phyloP scores from a whole-genome alignment of 179 eudicot species.

The Corrigiola litoralis region DNA sequence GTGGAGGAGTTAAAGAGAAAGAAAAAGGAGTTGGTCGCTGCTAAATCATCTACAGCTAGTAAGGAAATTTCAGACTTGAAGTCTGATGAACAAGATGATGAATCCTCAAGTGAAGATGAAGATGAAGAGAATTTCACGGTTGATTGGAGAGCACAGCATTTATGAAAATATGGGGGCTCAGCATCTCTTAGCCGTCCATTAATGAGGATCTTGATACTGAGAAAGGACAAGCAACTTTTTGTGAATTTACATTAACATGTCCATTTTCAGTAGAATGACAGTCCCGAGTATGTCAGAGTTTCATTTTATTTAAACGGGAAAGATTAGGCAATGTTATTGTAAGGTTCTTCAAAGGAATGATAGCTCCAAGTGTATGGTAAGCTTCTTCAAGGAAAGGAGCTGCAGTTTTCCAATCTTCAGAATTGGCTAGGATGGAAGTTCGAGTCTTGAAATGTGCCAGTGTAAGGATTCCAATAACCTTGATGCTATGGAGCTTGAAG shows the following conservation, averaged over 20 bases:
- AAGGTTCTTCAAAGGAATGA: too few relatives aligned
- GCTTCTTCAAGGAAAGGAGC: too few relatives aligned
- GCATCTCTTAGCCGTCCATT: not conserved
- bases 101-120: slow-evolving; percentile 70
- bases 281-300: slow-evolving; percentile 5
- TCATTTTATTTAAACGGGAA: slow-evolving; percentile 1
- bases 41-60: slow-evolving; percentile 36
- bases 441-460: not conserved
- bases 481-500: too few relatives aligned
- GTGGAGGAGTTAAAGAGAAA: slow-evolving; percentile 71
- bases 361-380: too few relatives aligned
- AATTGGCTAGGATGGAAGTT: not conserved
- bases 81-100: slow-evolving; percentile 41
- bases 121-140: slow-evolving; percentile 58
- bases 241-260: not conserved
- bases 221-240: slow-evolving; percentile 8
- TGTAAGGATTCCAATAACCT: too few relatives aligned
- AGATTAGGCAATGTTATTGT: not conserved
- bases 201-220: slow-evolving; percentile 9
- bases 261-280: not conserved
- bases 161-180: slow-evolving; percentile 23
- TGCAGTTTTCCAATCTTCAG: too few relatives aligned
- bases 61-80: slow-evolving; percentile 31
- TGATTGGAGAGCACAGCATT: slow-evolving; percentile 90
- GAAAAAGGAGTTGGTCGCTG: slow-evolving; percentile 60